phyloP scores from a whole-genome alignment of 148 eudicot species.

The Tetragonia tetragonoides region DNA sequence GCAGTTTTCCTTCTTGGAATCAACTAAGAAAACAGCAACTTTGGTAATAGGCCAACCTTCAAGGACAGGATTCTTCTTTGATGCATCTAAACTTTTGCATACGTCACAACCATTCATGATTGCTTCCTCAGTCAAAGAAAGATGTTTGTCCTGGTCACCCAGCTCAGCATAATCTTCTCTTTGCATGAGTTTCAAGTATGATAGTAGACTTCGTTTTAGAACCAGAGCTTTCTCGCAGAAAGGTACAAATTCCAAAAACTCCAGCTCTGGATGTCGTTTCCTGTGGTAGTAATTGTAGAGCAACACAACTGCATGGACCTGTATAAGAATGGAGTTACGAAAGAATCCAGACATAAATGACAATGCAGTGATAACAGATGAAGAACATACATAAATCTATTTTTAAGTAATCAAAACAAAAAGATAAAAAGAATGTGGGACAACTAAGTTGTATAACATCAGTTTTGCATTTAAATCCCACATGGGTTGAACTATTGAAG shows the following conservation, averaged over 20 bases:
- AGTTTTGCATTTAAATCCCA: too few relatives aligned
- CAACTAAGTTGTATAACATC: too few relatives aligned
- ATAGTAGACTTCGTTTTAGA: slow-evolving; percentile 46
- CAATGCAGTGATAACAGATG: background rate
- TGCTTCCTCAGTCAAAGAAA: slow-evolving; percentile 74
- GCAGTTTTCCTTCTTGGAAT: slow-evolving; percentile 60
- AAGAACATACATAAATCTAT: background rate
- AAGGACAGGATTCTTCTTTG: slow-evolving; percentile 35
- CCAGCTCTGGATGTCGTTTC: slow-evolving; percentile 45
- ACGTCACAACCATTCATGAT: slow-evolving; percentile 64
- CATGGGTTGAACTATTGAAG: too few relatives aligned
- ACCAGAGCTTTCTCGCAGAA: slow-evolving; percentile 70
- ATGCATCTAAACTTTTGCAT: slow-evolving; percentile 54
- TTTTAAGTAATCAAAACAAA: background rate
- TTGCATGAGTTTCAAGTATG: slow-evolving; percentile 44
- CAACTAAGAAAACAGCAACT: slow-evolving; percentile 66
- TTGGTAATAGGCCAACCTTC: slow-evolving; percentile 67
- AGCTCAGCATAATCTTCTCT: slow-evolving; percentile 31
- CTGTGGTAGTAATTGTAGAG: slow-evolving; percentile 89
- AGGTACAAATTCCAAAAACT: slow-evolving; percentile 53
- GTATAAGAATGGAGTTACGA: slow-evolving; percentile 18
- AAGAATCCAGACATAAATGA: slow-evolving; percentile 12
- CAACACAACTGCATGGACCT: slow-evolving; percentile 91
- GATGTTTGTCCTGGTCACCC: slow-evolving; percentile 40
- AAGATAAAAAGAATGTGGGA: too few relatives aligned